Percentiles rank a stretch among this genome's conserved stretches.
These are phyloP conservation scores for Kurtzmaniella quercitrusa DNA, from an alignment of 1,139 yeast species.

Conservation along the genomic window DNA sequence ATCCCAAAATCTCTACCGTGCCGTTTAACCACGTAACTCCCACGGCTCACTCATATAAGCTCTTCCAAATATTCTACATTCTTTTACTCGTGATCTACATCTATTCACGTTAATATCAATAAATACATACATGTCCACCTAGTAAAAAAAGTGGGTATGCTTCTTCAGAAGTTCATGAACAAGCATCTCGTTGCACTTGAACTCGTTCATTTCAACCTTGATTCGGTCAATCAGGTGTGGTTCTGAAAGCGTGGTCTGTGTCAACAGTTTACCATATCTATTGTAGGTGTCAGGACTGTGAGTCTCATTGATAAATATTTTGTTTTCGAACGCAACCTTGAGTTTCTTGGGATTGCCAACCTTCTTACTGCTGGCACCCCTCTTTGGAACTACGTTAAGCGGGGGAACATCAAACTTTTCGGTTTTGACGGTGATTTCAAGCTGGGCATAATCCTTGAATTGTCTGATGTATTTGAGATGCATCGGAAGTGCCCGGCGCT, in stretches of 20 bases:
- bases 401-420: background rate
- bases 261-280: constrained; percentile 49
- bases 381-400: background rate
- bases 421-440: constrained; percentile 28
- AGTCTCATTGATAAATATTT: constrained; percentile 43
- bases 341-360: constrained; percentile 1
- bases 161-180: constrained; percentile 49
- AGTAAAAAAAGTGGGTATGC: constrained; percentile 51
- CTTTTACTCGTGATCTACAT: background rate
- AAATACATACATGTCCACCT: background rate
- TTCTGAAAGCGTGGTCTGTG: constrained; percentile 47
- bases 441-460: constrained; percentile 31
- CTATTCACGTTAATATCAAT: background rate
- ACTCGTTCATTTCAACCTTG: constrained; percentile 47
- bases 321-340: constrained; percentile 41
- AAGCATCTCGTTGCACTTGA: constrained; percentile 52
- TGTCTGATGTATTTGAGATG: constrained; percentile 39
- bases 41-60: too few species aligned
- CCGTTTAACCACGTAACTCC: too few species aligned
- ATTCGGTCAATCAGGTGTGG: constrained; percentile 42
- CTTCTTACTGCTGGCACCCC: constrained; percentile 1
- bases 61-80: too few species aligned
- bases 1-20: too few species aligned
- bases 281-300: constrained; percentile 46
- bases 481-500: constrained; percentile 29